These are phyloP conservation scores for Cyberlindnera japonica DNA, from an alignment of 805 yeast species.

Conservation along the genomic window DNA sequence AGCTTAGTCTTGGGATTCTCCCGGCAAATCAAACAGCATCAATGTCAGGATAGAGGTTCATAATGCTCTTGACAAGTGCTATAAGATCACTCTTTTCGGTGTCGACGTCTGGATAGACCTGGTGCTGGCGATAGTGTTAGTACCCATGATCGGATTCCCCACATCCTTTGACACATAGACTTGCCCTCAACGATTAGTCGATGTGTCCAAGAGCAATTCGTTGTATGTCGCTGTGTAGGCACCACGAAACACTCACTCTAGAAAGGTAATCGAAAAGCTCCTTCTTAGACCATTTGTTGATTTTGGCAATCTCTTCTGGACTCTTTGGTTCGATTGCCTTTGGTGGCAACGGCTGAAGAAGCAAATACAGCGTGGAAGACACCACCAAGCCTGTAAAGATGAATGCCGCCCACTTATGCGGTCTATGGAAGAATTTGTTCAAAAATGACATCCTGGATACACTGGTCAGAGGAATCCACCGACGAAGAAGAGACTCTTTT, in stretches of 20 bases:
- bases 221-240: background rate
- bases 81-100: slow-evolving; percentile 12
- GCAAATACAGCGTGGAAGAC: slow-evolving; percentile 13
- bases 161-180: background rate
- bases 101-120: slow-evolving; percentile 21
- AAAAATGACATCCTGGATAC: slow-evolving; percentile 12
- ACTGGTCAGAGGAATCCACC: background rate
- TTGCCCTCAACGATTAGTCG: background rate
- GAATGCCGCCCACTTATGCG: slow-evolving; percentile 10
- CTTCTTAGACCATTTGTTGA: slow-evolving; percentile 13
- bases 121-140: slow-evolving; percentile 12
- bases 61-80: slow-evolving; percentile 17
- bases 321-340: slow-evolving; percentile 10
- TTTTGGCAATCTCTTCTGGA: slow-evolving; percentile 9
- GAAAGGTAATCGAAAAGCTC: slow-evolving; percentile 16
- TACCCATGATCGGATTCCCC: background rate
- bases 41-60: slow-evolving; percentile 14
- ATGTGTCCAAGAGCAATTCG: background rate
- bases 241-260: slow-evolving; percentile 11
- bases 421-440: slow-evolving; percentile 7
- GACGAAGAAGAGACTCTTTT: background rate
- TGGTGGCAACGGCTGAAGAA: slow-evolving; percentile 17
- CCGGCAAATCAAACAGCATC: background rate
- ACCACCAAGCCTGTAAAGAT: slow-evolving; percentile 18
- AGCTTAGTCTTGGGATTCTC: background rate